Conservation (phyloP, 2,329 filamentous ascomycete species). For the Decorospora gaudefroyi region DNA sequence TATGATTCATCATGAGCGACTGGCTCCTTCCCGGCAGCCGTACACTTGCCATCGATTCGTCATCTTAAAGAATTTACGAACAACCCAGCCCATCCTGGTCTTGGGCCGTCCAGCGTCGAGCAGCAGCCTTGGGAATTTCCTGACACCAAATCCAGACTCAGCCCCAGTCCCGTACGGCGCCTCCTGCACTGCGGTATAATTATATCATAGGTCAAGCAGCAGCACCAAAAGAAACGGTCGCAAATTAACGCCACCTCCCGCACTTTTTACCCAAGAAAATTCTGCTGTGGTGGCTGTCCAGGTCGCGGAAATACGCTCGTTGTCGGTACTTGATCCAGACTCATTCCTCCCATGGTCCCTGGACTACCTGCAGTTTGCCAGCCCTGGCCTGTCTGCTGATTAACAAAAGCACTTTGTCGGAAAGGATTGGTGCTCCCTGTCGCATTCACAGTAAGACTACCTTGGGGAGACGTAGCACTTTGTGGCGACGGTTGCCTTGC, state of each 20-base stretch:
- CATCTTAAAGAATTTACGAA: constrained; percentile 10
- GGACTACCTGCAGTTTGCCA: constrained; percentile 79
- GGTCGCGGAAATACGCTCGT: constrained; percentile 85
- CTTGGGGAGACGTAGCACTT: constrained; percentile 34
- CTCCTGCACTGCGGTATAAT: constrained; percentile 1
- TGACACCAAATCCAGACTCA: neutral
- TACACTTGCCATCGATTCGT: constrained; percentile 3
- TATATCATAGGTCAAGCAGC: constrained; percentile 6
- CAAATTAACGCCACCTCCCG: neutral
- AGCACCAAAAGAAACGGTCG: constrained; percentile 6
- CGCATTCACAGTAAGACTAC: constrained; percentile 65
- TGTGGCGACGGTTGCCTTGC: constrained; percentile 58
- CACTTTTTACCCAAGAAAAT: constrained; percentile 34
- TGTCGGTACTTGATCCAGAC: constrained; percentile 76
- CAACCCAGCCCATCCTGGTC: constrained; percentile 10
- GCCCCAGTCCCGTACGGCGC: neutral
- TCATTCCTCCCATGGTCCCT: constrained; percentile 74
- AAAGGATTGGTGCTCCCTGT: constrained; percentile 95
- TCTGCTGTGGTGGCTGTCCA: constrained; percentile 51
- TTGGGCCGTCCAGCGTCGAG: neutral
- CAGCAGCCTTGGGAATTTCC: no score
- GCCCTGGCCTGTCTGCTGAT: constrained; percentile 82
- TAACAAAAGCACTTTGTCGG: constrained; percentile 86
- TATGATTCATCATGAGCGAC: constrained; percentile 7
- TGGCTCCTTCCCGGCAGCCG: constrained; percentile 3